Evolutionary conservation across 2,329 filamentous ascomycete species (phyloP), one percentile per base, ranked within the genome.

Genomic region (Venturia carpophila): DNA sequence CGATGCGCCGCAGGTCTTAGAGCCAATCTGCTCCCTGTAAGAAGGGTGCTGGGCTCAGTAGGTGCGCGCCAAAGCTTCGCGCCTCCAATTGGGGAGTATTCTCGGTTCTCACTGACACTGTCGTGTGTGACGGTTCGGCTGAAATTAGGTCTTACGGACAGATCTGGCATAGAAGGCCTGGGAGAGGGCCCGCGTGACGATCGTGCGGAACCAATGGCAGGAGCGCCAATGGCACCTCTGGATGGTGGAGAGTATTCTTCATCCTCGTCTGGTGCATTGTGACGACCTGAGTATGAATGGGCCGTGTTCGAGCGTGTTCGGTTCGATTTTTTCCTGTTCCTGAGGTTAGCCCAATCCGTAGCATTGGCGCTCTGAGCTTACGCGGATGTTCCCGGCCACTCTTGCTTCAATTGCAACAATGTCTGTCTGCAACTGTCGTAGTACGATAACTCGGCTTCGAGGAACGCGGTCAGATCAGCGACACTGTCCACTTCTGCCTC

Each of bases 341-440:
- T 27, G n/a, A 37, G 37, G 21, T 45, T 61, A 42, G 27, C 39
- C 37, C 10, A 64, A 63, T 63, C 21, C 21, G 62, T n/a, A 27
- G 6, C 65, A 70, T 67, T 49, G 60, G 21, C 67, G 11, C 37
- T 39, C 21, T 61, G 27, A 43, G 43, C 30, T 60, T 41, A 13
- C 67, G 45, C 80, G 73, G 76, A 86, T 85, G 79, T 80, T 71
- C 80, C 82, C 66, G 87, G 87, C 87, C 87, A 90, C 67, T 89
- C 85, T 70, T 82, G 82, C 78, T 84, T 88, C 68, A 89, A 75
- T 69, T 86, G 84, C 68, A 87, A 69, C 64, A 97, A 83, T 69
- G 95, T 89, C 69, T 97, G 92, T 64, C 89, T 85, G 74, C 91
- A 96, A 67, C 89, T 87, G 74, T 97, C 93, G 74, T 97, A 90